Evolutionary conservation across 306 rosid genomes (phyloP), one percentile per base, ranked within the genome.

Genomic region (Trifolium fragiferum): DNA sequence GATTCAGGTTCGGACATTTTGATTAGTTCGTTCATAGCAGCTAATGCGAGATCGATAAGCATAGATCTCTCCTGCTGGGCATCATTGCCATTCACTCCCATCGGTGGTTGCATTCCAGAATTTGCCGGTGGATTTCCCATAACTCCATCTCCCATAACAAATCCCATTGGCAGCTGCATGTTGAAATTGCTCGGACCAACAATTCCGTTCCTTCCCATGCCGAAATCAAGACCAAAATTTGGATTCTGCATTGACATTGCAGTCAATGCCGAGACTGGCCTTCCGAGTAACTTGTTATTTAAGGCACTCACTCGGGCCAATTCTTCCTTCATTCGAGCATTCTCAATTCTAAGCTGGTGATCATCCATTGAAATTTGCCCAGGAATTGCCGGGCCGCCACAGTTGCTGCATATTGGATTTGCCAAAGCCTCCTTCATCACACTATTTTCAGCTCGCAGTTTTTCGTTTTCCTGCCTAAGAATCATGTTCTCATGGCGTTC

Each of bases 401-500:
- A 94, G 18, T 44, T 79, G 73, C 78, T 82, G 63, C 98, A 94
- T 9, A 74, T 60, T 3, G 98, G 97, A 75, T 84, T 90, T 7
- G 90, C 11, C 49, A 94, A 73, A 16, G 97, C 91, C 11, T 87
- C 95, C 82, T 86, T 90, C 78, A 91, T 84, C 78, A 88, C 43
- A 58, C 70, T 70, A 55, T 91, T 94, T 84, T 94, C 98, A 5
- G 92, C 96, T 63, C 84, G 81, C 10, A 94, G 97, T 87, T 85
- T 94, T 18, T 94, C 98, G 44, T 90, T 88, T 47, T 94, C 98
- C 78, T 90, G 93, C 81, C 74, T 86, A 1, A 94, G 96, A 74
- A 91, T 81, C 74, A 85, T 66, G 76, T 94, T 90, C 79, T 94
- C 98, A 43, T 94, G 98, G 44, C 98, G 94, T 62, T 94, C 98